These are phyloP conservation scores for Chimonanthus salicifolius DNA, from an alignment of 164 flowering plant species.

Conservation along the genomic window DNA sequence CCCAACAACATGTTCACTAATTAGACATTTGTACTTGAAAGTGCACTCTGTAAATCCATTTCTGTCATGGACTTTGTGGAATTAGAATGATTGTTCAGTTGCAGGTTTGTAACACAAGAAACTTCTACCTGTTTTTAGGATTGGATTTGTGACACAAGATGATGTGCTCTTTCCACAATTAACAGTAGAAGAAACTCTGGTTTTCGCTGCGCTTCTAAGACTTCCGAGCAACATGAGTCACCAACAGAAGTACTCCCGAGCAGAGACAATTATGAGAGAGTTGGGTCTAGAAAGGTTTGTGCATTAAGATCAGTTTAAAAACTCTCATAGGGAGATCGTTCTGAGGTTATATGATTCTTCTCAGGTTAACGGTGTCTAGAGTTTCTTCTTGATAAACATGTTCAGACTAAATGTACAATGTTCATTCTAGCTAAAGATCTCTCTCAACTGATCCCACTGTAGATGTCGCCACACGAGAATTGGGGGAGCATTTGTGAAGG, in stretches of 20 bases:
- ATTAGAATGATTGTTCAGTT: no score
- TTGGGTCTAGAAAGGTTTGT: conserved; percentile 90
- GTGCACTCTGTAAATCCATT: no score
- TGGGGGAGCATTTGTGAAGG: conserved; percentile 82
- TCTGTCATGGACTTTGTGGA: no score
- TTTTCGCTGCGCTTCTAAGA: conserved; percentile 81
- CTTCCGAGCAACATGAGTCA: conserved; percentile 73
- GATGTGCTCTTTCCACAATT: conserved; percentile 87
- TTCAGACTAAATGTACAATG: not conserved
- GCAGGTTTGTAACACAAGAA: no score
- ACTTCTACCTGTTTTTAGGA: conserved; percentile 34
- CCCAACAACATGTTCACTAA: no score
- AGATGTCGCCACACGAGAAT: conserved; percentile 88
- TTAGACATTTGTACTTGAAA: no score
- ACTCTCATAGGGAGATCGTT: no score
- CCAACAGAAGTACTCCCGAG: conserved; percentile 63
- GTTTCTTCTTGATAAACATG: no score
- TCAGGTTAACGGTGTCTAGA: no score
- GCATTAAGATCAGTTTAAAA: not conserved
- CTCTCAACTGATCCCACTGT: not conserved
- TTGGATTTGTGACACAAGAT: conserved; percentile 96
- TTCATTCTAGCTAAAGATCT: no score
- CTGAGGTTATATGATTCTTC: no score
- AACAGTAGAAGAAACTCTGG: conserved; percentile 87
- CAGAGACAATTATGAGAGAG: conserved; percentile 66